A percentile compares a stretch with the other conserved stretches of the same genome.
Evolutionary conservation across 2,329 filamentous ascomycete genomes (phyloP).

Genomic region (Aspergillus alliaceus): DNA sequence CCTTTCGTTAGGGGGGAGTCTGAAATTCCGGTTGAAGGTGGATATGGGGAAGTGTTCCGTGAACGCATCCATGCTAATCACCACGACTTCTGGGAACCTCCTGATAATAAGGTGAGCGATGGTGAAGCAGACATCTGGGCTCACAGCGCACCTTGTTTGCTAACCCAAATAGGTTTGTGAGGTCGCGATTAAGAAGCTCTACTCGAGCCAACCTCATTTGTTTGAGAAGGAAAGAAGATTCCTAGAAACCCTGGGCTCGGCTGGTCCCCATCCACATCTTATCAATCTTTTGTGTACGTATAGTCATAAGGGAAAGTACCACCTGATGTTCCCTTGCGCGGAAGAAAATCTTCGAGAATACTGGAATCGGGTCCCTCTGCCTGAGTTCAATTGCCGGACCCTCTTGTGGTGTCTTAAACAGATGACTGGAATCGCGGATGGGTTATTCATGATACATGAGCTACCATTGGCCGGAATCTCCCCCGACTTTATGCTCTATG

Average conservation of each 20-base stretch:
- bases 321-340: slow-evolving; percentile 32
- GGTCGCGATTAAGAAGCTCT: slow-evolving; percentile 7
- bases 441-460: slow-evolving; percentile 23
- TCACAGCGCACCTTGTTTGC: background rate
- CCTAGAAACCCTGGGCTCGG: background rate
- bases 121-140: background rate
- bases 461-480: slow-evolving; percentile 3
- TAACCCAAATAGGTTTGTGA: background rate
- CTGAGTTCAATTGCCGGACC: slow-evolving; percentile 12
- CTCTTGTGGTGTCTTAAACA: slow-evolving; percentile 29
- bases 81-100: slow-evolving; percentile 5
- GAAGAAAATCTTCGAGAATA: slow-evolving; percentile 24
- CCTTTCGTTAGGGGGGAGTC: slow-evolving; percentile 1
- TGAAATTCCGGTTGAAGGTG: background rate
- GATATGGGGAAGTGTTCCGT: slow-evolving; percentile 7
- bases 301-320: slow-evolving; percentile 15
- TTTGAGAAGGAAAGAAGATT: slow-evolving; percentile 1
- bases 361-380: slow-evolving; percentile 19
- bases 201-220: background rate
- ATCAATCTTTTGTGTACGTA: slow-evolving; percentile 31
- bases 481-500: slow-evolving; percentile 18
- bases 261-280: slow-evolving; percentile 16
- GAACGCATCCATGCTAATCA: slow-evolving; percentile 11
- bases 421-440: slow-evolving; percentile 27
- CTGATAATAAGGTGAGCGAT: background rate